Base-by-base conservation (phyloP, 1,284 basidiomycete species). In the Cronartium quercuum region DNA sequence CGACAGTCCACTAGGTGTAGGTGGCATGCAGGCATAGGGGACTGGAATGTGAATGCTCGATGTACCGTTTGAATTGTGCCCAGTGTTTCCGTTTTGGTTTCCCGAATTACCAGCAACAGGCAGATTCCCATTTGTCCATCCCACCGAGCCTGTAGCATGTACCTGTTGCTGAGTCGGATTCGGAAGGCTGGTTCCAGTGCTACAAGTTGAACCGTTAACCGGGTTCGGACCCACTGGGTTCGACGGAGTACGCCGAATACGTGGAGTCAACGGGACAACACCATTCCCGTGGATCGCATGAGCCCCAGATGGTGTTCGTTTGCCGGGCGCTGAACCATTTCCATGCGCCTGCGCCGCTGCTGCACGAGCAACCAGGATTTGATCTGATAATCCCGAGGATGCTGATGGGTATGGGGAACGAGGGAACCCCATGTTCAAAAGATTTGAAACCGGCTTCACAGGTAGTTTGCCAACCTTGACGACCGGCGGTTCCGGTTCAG, bases 381-480 rank as follows among this genome's bases (percentile, higher is more conserved):
- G 68, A 18, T 70, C 68, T 35, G 40, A 61, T 44, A 63, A n/a
- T 18, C 60, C 47, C 47, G 68, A 47, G 34, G 58, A 41, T 6
- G 68, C 44, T 2, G 41, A 34, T 24, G 58, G 67, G 18, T 47
- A 73, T 24, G 44, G 62, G 13, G 61, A 34, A 38, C 61, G 63
- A 57, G 62, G 38, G 1, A 65, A 51, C 12, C 69, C 62, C 41
- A 63, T 60, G 12, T 61, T 61, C 42, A 65, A 55, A 10, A 73
- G 10, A 21, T 64, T 64, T 34, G 69, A n/a, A 6, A 66, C 62
- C n/a, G 40, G 37, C 42, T 73, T 73, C 15, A 21, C 51, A 13
- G 69, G 69, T 21, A 73, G 37, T 42, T 73, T 73, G 13, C 69
- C 69, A 40, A 73, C 29, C 62, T 74, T 74, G 38, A 66, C 63